Conservation (phyloP, 371 early-diverging fungal species). For the Lichtheimia corymbifera region DNA sequence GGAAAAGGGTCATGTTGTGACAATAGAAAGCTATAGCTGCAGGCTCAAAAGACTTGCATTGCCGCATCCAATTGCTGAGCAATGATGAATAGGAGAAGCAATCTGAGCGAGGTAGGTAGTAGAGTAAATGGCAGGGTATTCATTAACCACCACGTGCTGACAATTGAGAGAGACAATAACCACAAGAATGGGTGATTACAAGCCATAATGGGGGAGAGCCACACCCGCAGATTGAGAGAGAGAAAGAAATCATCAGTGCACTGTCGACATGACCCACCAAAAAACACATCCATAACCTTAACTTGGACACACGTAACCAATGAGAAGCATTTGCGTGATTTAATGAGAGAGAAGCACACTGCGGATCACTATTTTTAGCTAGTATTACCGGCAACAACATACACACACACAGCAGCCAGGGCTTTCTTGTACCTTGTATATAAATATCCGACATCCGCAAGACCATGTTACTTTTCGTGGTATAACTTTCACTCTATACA, state of each 20-base stretch:
- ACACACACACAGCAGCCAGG: background rate
- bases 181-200: background rate
- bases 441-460: slow-evolving; percentile 1
- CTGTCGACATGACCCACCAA: background rate
- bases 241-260: slow-evolving; percentile 1
- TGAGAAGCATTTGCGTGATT: slow-evolving; percentile 1
- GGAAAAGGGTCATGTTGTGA: too few relatives aligned
- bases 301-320: slow-evolving; percentile 3
- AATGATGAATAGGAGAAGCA: too few relatives aligned
- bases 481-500: slow-evolving; percentile 2
- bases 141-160: slow-evolving; percentile 3
- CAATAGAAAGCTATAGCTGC: too few relatives aligned
- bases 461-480: slow-evolving; percentile 6
- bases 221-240: background rate
- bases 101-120: too few relatives aligned
- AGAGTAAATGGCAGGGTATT: too few relatives aligned
- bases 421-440: background rate
- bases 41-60: too few relatives aligned
- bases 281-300: too few relatives aligned
- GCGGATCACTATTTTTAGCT: slow-evolving; percentile 11
- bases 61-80: too few relatives aligned
- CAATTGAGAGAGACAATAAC: background rate
- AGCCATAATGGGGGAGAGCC: background rate
- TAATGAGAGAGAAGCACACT: slow-evolving; percentile 2
- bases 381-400: slow-evolving; percentile 1